Percentiles rank a stretch among this genome's conserved stretches.
Evolutionary conservation across 2,329 filamentous ascomycete species (phyloP).

Genomic region (Pseudogymnoascus sp.): DNA sequence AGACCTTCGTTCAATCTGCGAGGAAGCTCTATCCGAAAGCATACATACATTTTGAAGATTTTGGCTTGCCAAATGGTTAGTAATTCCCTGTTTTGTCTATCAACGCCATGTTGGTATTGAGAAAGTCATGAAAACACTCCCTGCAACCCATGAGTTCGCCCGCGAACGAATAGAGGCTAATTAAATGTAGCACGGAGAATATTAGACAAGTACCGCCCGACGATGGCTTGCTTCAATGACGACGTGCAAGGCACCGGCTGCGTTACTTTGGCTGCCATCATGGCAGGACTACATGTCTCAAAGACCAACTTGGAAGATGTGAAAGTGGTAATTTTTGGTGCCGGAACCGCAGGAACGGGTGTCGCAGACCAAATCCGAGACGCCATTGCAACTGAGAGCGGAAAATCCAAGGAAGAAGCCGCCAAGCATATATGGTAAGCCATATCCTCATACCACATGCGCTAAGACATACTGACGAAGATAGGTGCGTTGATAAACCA

Average conservation of each 20-base stretch:
- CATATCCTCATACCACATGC: neutral
- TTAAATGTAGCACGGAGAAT: conserved; percentile 47
- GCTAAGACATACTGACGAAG: neutral
- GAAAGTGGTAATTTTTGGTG: conserved; percentile 67
- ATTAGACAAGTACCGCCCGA: conserved; percentile 62
- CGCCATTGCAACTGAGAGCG: conserved; percentile 61
- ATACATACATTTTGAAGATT: conserved; percentile 86
- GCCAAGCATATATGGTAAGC: conserved; percentile 66
- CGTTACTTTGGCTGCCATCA: conserved; percentile 74
- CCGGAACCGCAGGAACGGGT: conserved; percentile 73
- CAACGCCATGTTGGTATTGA: neutral
- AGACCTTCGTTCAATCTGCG: conserved; percentile 61
- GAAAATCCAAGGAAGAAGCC: conserved; percentile 64
- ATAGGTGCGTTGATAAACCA: conserved; percentile 70
- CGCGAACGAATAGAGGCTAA: neutral
- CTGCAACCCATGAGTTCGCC: neutral
- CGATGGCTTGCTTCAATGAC: conserved; percentile 82
- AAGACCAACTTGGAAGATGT: conserved; percentile 58
- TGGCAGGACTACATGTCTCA: conserved; percentile 64
- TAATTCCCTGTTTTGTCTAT: neutral
- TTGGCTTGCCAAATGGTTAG: conserved; percentile 63
- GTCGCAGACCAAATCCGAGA: conserved; percentile 80
- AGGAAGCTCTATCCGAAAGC: conserved; percentile 66
- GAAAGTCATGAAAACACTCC: neutral
- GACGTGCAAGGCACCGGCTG: conserved; percentile 86